A percentile compares a stretch with the other conserved stretches of the same genome.
phyloP scores from a whole-genome alignment of 2,329 filamentous ascomycete species.

The Phyllosticta capitalensis region DNA sequence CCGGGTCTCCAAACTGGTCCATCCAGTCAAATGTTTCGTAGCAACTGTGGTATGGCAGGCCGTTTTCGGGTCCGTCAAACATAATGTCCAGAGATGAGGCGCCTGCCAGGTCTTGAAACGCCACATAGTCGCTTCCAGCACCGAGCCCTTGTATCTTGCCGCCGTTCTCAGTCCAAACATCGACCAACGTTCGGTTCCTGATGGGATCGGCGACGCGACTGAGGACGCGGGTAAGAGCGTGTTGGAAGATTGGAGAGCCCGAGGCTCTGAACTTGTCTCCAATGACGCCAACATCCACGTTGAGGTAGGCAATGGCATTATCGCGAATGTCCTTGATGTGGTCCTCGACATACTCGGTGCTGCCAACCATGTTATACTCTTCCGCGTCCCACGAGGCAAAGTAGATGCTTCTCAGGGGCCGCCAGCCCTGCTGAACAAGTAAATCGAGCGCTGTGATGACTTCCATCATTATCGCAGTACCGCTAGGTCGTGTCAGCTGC shows the following conservation, averaged over 20 bases:
- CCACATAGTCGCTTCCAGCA: conserved; percentile 71
- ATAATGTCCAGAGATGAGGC: conserved; percentile 78
- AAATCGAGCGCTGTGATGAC: conserved; percentile 76
- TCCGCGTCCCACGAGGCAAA: conserved; percentile 95
- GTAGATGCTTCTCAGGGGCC: conserved; percentile 85
- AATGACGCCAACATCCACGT: conserved; percentile 74
- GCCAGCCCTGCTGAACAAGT: conserved; percentile 69
- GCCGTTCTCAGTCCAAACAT: conserved; percentile 62
- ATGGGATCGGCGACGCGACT: conserved; percentile 64
- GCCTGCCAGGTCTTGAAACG: conserved; percentile 86
- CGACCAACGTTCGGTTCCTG: conserved; percentile 60
- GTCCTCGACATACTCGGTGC: conserved; percentile 89
- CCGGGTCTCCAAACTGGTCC: conserved; percentile 67
- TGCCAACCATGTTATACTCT: conserved; percentile 88
- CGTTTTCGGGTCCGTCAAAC: conserved; percentile 53
- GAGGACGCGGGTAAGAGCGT: conserved; percentile 62
- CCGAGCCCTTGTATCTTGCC: conserved; percentile 57
- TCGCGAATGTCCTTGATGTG: conserved; percentile 62
- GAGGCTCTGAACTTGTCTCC: conserved; percentile 67
- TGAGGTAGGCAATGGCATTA: conserved; percentile 79
- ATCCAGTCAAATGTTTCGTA: conserved; percentile 91
- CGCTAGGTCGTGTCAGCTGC: conserved; percentile 38
- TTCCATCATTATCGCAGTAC: conserved; percentile 86
- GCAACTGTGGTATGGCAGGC: conserved; percentile 67
- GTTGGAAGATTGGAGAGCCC: conserved; percentile 71